A percentile compares a stretch with the other conserved stretches of the same genome.
phyloP scores from a whole-genome alignment of 2,329 filamentous ascomycete genomes.

The Stemphylium lycopersici region DNA sequence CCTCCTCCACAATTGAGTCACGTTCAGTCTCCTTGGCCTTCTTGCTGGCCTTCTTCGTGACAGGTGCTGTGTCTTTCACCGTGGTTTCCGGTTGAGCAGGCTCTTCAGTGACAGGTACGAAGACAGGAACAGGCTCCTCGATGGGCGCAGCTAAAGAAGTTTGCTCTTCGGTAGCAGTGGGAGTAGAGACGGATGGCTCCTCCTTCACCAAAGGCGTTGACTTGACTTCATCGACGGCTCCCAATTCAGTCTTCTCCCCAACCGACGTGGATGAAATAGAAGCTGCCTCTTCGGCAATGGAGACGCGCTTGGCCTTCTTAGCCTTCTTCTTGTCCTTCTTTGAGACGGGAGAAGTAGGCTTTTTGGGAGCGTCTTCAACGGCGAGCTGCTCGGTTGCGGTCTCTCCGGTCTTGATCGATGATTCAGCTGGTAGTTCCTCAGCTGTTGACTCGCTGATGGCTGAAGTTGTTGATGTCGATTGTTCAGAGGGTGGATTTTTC shows the following conservation, averaged over 20 bases:
- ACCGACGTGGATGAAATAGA: constrained; percentile 5
- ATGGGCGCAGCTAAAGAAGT: background rate
- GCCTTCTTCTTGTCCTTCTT: constrained; percentile 42
- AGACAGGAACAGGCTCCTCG: background rate
- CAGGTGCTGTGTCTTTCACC: background rate
- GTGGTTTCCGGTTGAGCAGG: background rate
- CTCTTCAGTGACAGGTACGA: background rate
- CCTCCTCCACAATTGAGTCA: constrained; percentile 20
- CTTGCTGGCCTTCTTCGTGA: constrained; percentile 30
- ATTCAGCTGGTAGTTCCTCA: background rate
- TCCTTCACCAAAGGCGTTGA: background rate
- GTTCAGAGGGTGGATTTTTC: background rate
- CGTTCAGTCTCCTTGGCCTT: constrained; percentile 30
- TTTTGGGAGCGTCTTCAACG: background rate
- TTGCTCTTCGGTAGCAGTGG: background rate
- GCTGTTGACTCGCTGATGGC: background rate
- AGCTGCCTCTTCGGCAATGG: constrained; percentile 10
- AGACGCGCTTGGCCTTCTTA: constrained; percentile 33
- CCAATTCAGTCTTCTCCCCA: constrained; percentile 14
- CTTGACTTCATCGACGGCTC: background rate
- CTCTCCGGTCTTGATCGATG: background rate
- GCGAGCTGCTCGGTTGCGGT: background rate
- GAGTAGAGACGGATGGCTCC: background rate
- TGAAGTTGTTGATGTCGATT: background rate
- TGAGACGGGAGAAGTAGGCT: constrained; percentile 11